Evolutionary conservation across 2,329 filamentous ascomycete genomes (phyloP), one percentile per base, ranked within the genome.

Genomic region (Ophiostoma quercus): DNA sequence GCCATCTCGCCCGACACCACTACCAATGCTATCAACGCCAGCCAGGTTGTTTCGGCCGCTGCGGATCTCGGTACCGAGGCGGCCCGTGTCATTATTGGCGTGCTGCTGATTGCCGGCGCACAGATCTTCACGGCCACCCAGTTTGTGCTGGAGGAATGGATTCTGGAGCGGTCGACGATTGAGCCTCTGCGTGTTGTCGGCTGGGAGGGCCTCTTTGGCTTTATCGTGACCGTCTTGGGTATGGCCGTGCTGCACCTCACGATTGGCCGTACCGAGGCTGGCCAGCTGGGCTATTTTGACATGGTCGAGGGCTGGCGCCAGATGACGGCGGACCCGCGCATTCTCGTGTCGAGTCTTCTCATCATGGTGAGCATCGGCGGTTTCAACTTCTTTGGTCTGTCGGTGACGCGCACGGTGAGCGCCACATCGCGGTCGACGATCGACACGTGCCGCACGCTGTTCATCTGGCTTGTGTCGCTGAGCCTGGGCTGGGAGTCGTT

Each of bases 291-390:
- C 60, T 94, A 94, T 77, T 99, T 98, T 79, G 95, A 99, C 79
- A 89, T 94, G 73, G 87, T 84, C 4, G 94, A 97, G 78, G 94
- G 93, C 16, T 90, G 92, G 83, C 87, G 87, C 72, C 88, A 98
- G 79, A 88, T 99, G 80, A 88, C 87, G 11, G 82, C 88, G 47
- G 88, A 94, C 79, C 85, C 82, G 68, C 81, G 86, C 19, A 88
- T 99, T 71, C 86, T 89, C 39, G 75, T 94, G 2, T 92, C 92
- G 29, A 96, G 92, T 74, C 69, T 98, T 8, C 79, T 96, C 71
- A 98, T 98, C 78, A 99, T 99, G 95, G 85, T 99, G 74, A 96
- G 92, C 76, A 99, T 99, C 75, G 94, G 94, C 91, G 94, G 94
- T 69, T 99, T 98, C 86, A 99, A 99, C 82, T 99, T 96, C 83